phyloP scores from a whole-genome alignment of 1,284 basidiomycete genomes.

The Ganoderma lucidum region DNA sequence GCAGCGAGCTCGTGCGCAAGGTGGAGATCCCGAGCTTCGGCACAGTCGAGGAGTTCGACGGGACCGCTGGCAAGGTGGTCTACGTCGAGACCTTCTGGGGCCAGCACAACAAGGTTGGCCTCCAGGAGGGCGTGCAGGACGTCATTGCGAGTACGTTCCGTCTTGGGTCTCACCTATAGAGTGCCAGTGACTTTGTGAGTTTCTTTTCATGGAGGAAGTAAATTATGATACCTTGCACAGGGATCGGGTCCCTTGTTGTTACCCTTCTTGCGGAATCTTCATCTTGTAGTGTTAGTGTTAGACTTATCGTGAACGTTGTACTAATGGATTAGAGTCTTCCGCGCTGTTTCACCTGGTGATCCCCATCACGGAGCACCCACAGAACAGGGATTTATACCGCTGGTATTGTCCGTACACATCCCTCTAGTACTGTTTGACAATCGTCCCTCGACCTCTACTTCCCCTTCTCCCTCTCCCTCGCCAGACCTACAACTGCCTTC shows the following conservation, averaged over 20 bases:
- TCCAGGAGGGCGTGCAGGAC: constrained; percentile 79
- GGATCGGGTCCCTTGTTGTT: not conserved
- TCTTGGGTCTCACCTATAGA: constrained; percentile 18
- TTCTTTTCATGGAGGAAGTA: not conserved
- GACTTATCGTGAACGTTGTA: not conserved
- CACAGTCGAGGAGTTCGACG: constrained; percentile 59
- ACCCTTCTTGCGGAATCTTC: not conserved
- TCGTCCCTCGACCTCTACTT: not conserved
- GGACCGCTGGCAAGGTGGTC: constrained; percentile 55
- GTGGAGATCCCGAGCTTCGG: constrained; percentile 65
- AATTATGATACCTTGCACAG: constrained; percentile 11
- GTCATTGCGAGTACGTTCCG: constrained; percentile 64
- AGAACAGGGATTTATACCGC: not conserved
- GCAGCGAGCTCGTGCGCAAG: constrained; percentile 55
- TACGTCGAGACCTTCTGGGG: constrained; percentile 72
- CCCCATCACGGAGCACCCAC: constrained; percentile 1
- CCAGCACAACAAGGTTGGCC: constrained; percentile 69
- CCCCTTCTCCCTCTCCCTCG: not conserved
- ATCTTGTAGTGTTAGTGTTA: constrained; percentile 6
- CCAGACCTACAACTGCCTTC: not conserved
- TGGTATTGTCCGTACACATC: not conserved
- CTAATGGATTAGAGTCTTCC: not conserved
- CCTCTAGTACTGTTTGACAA: too few relatives aligned
- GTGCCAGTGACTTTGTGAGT: not conserved
- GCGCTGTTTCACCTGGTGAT: not conserved